A percentile compares a stretch with the other conserved stretches of the same genome.
phyloP scores from a whole-genome alignment of 202 grass and related monocot genomes.

The Setaria viridis region DNA sequence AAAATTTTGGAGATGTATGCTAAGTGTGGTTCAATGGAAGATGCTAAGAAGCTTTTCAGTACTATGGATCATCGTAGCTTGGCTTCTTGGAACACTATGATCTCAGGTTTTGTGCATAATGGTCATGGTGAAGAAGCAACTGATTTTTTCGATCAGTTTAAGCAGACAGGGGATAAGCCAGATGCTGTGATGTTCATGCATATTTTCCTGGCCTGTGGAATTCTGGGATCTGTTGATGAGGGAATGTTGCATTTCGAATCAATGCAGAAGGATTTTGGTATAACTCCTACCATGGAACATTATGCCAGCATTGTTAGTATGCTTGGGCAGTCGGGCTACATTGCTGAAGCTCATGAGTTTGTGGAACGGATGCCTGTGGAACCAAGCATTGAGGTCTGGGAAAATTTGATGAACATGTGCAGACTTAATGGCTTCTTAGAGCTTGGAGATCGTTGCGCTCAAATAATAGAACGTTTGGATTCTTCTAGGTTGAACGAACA shows the following conservation, averaged over 20 bases:
- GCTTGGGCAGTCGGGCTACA: constrained; percentile 87
- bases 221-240: constrained; percentile 83
- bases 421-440: constrained; percentile 76
- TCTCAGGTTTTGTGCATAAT: constrained; percentile 81
- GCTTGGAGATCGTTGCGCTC: constrained; percentile 69
- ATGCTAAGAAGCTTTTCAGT: constrained; percentile 75
- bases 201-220: constrained; percentile 78
- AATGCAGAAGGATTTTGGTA: constrained; percentile 87
- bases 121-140: constrained; percentile 84
- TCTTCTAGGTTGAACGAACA: constrained; percentile 75
- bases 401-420: constrained; percentile 84
- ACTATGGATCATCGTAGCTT: constrained; percentile 68
- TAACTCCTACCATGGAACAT: constrained; percentile 77
- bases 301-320: constrained; percentile 83
- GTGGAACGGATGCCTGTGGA: constrained; percentile 82
- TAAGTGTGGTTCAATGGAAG: constrained; percentile 81
- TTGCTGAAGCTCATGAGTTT: constrained; percentile 90
- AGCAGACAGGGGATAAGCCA: constrained; percentile 62
- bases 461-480: constrained; percentile 69
- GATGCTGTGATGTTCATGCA: constrained; percentile 71
- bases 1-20: constrained; percentile 89
- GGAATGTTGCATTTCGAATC: constrained; percentile 96
- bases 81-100: constrained; percentile 84
- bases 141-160: constrained; percentile 74
- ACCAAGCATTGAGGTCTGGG: constrained; percentile 85